A percentile compares a stretch with the other conserved stretches of the same genome.
phyloP scores from a whole-genome alignment of 2,329 filamentous ascomycete genomes.

The Pseudogymnoascus sp. region DNA sequence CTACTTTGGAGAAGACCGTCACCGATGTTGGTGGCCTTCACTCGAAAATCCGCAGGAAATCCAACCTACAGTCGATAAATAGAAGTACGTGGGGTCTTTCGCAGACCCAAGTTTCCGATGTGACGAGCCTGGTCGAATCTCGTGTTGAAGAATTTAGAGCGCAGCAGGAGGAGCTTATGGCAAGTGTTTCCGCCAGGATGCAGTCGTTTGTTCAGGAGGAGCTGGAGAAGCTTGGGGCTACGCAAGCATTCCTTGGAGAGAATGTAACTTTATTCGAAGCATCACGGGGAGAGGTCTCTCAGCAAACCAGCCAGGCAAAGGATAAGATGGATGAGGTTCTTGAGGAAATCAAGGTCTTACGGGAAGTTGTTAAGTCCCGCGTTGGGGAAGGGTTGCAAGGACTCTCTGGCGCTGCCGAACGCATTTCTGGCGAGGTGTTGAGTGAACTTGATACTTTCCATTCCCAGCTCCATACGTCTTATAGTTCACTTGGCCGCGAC shows the following conservation, averaged over 20 bases:
- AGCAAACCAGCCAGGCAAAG: slow-evolving; percentile 61
- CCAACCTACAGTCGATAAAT: slow-evolving; percentile 74
- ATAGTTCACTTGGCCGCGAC: slow-evolving; percentile 73
- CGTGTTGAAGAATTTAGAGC: slow-evolving; percentile 64
- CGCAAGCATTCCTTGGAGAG: slow-evolving; percentile 61
- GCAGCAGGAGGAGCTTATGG: slow-evolving; percentile 65
- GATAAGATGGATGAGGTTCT: slow-evolving; percentile 86
- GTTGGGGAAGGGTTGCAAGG: slow-evolving; percentile 79
- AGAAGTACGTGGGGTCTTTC: slow-evolving; percentile 70
- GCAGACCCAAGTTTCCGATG: slow-evolving; percentile 64
- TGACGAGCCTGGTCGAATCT: slow-evolving; percentile 69
- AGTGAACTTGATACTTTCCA: slow-evolving; percentile 81
- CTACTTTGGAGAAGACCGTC: slow-evolving; percentile 69
- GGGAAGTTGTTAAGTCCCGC: slow-evolving; percentile 78
- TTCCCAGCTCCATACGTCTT: slow-evolving; percentile 72
- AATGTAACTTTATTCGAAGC: slow-evolving; percentile 60
- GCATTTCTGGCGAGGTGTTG: slow-evolving; percentile 83
- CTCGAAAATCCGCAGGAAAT: slow-evolving; percentile 78
- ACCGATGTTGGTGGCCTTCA: slow-evolving; percentile 73
- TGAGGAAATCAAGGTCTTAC: slow-evolving; percentile 82
- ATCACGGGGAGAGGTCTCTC: slow-evolving; percentile 60
- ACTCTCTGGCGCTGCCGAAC: slow-evolving; percentile 74
- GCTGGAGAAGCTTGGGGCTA: slow-evolving; percentile 59
- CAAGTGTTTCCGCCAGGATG: slow-evolving; percentile 62
- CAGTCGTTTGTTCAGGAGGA: slow-evolving; percentile 69